Base-by-base conservation (phyloP, 345 rosid genomes). In the Combretum micranthum region DNA sequence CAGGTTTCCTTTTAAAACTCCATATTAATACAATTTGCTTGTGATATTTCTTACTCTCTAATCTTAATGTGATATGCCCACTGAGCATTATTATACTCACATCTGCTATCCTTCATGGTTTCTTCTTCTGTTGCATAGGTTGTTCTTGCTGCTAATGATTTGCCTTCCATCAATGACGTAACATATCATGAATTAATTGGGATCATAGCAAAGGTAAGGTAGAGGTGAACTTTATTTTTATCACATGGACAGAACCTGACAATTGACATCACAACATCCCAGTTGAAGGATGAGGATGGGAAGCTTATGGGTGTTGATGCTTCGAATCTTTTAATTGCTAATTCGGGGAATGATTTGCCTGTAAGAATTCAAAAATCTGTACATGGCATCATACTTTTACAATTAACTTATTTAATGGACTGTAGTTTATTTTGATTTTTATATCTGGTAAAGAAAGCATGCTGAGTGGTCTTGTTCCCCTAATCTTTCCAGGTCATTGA, bases 331-430 rank as follows among this genome's bases (percentile, higher is more conserved):
- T 64, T 94, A 54, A 78, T 90, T 62, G 88, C 92, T 64, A 94
- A 85, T 72, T 94, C 99, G 63, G 97, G 97, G 50, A 94, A 85
- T 55, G 97, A 94, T 79, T 78, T 94, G 61, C 97, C 99, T 44
- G 99, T 94, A 87, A 80, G 90, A 64, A 58, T 58, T 37, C 50
- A 14, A 45, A 58, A 44, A 56, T 15, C 42, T 52, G 10, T 12
- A 14, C 23, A 51, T 44, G 20, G 12, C 44, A 13, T 50, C 1
- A 44, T 15, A 32, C 44, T 13, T 19, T 50, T 18, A 20, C 8
- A 0, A 6, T 21, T 44, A 22, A 10, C 45, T 56, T 5, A 32
- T 32, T 32, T 32, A 9, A 32, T 32, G 39, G 39, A 32, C 39
- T 32, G 7, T 32, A 32, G 7, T 32, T 44, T 12, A 59, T 47